Evolutionary conservation across 352 stramenopile species (phyloP), one percentile per base, ranked within the genome.

Genomic region (Globisporangium paddicum): DNA sequence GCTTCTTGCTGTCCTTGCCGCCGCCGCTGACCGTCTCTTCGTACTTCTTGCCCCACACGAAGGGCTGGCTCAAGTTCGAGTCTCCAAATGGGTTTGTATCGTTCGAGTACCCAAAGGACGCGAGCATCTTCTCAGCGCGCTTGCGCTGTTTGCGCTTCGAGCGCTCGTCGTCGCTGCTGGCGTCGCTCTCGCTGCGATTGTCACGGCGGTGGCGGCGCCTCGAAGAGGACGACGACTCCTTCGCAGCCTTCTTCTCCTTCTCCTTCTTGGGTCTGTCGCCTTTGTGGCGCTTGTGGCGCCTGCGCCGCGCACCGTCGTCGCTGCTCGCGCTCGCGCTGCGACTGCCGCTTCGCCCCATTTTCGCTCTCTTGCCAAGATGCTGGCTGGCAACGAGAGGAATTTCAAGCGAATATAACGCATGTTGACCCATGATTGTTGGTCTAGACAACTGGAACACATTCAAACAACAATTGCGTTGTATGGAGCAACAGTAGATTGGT

Each of bases 41-140:
- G 65, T 97, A 88, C 69, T 98, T 99, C 67, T 99, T 99, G 55
- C 89, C 89, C 97, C 97, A 99, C 5, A 97, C 90, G 68, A 99
- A 99, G 9, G 89, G 93, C 66, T 98, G 83, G 55, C 95, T 94
- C 44, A 99, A 74, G 66, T 98, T 98, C 19, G 95, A 89, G 77
- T 99, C 97, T 21, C 97, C 94, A 58, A 99, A 99, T 46, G 97
- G 97, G 73, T 99, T 99, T 42, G 97, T 89, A 19, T 99, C 96
- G 71, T 98, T 96, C n/a, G 96, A 97, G 74, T 99, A 99, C 37
- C 96, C 96, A 66, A 99, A 82, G 30, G 70, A 72, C 40, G 81
- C 72, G 26, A 93, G 72, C 63, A 95, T 69, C 54, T 93, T 93
- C 42, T 82, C 71, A 5, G 83, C 75, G 46, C 86, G 80, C 65